Evolutionary conservation across 306 rosid genomes (phyloP).

Genomic region (Begonia loranthoides): DNA sequence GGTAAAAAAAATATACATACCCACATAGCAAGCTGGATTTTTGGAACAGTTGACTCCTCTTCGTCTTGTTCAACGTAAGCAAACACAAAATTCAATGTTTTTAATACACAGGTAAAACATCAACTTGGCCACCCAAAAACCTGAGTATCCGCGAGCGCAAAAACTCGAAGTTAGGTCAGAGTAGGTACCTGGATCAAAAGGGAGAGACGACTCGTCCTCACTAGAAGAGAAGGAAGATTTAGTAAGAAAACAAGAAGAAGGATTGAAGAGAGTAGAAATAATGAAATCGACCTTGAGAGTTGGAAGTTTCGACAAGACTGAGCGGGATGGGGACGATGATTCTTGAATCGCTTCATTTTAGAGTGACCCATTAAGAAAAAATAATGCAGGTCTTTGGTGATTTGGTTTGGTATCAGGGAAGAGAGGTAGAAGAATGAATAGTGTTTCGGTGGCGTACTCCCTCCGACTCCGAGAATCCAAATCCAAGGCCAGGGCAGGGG

Average conservation of each 20-base stretch:
- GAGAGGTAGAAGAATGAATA: neutral
- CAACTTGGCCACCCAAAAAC: too few species aligned
- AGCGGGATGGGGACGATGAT: slow-evolving; percentile 31
- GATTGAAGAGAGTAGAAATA: neutral
- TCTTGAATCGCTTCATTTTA: slow-evolving; percentile 37
- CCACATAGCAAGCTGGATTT: slow-evolving; percentile 89
- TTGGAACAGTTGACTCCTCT: slow-evolving; percentile 38
- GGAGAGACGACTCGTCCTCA: slow-evolving; percentile 33
- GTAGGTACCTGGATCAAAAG: slow-evolving; percentile 39
- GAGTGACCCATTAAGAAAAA: slow-evolving; percentile 36
- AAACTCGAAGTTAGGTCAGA: neutral
- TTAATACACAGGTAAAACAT: too few species aligned
- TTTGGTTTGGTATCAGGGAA: too few species aligned
- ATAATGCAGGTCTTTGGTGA: too few species aligned
- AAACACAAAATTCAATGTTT: slow-evolving; percentile 2
- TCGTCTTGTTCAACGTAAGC: slow-evolving; percentile 23
- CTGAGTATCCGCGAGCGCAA: neutral
- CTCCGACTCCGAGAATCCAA: too few species aligned
- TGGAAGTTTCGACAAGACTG: slow-evolving; percentile 44
- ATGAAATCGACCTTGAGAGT: slow-evolving; percentile 21
- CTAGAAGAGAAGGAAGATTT: slow-evolving; percentile 13
- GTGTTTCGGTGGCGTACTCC: too few species aligned
- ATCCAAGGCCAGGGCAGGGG: too few species aligned
- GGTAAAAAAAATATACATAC: slow-evolving; percentile 22
- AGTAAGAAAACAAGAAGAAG: slow-evolving; percentile 7